Base-by-base conservation (phyloP, 2,329 filamentous ascomycete genomes). In the Aureobasidium lini region DNA sequence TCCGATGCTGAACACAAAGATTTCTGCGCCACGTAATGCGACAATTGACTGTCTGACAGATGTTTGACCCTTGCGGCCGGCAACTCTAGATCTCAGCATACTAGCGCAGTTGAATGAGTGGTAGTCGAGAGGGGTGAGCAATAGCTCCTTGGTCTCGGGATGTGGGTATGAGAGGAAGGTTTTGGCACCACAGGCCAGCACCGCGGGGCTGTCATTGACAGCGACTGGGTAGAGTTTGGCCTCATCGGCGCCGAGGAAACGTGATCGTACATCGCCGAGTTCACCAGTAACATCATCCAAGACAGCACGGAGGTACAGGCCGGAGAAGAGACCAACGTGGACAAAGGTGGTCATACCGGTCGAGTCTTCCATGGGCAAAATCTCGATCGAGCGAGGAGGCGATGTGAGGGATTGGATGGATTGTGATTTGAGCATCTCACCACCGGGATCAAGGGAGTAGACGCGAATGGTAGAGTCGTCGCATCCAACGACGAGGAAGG, bases 111-210 rank as follows among this genome's bases (percentile, higher is more conserved):
- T 91, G 31, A 99, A 82, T 42, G 88, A 86, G 57, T 87, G 85
- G 68, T 95, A 96, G 71, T 89, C 90, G 32, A 99, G 76, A 0
- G 95, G 94, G 1, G 93, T 96, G 65, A 97, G 86, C 75, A 95
- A 90, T 68, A 96, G 96, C 39, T 86, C 86, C 69, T 89, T 90
- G 2, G 88, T 92, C 61, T 92, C 87, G 1, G 89, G 85, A 67
- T 97, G 90, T 0, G 91, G 88, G 70, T 97, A 97, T 44, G 92
- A 93, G 4, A 99, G 80, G 92, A 93, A 99, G n/a, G 94, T 89
- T 59, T 93, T 85, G 15, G 92, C 95, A 71, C 91, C 96, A 58
- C 97, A 81, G 2, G 90, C 93, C 56, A 99, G 80, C 13, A 97
- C 88, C 43, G 91, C 91, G 6, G 88, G 87, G 64, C 91, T 88